Conservation (phyloP, 2,329 filamentous ascomycete genomes). For the Talaromyces sp. region DNA sequence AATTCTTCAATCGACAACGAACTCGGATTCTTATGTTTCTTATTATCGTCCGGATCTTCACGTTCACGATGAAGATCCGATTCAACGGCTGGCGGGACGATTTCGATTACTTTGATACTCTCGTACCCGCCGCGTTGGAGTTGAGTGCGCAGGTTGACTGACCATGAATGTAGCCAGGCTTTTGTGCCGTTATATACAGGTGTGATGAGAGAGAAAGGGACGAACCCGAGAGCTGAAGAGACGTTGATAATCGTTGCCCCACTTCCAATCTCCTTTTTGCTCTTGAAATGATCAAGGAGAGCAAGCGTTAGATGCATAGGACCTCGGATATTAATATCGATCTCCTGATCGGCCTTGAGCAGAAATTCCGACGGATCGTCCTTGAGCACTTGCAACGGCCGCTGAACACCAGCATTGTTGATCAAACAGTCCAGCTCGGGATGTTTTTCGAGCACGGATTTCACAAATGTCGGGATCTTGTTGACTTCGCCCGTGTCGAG, state of each 20-base stretch:
- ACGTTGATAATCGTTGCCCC: slow-evolving; percentile 1
- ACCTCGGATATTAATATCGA: slow-evolving; percentile 6
- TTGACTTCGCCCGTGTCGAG: not conserved
- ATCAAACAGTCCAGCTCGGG: slow-evolving; percentile 3
- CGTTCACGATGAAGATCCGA: slow-evolving; percentile 4
- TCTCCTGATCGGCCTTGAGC: not conserved
- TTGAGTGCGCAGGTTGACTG: slow-evolving; percentile 5
- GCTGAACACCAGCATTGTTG: slow-evolving; percentile 5
- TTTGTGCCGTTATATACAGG: slow-evolving; percentile 8
- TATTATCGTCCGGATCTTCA: slow-evolving; percentile 9
- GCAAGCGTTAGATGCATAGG: slow-evolving; percentile 5
- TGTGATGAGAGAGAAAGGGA: not conserved
- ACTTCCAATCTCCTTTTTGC: not conserved
- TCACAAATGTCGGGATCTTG: not conserved
- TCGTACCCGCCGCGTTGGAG: not conserved
- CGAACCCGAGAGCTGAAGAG: slow-evolving; percentile 5
- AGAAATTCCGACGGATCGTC: not conserved
- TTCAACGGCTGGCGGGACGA: not conserved
- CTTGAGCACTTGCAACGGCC: slow-evolving; percentile 4
- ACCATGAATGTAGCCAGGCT: slow-evolving; percentile 11
- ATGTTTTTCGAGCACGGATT: not conserved
- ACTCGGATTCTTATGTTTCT: slow-evolving; percentile 3
- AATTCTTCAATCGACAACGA: not conserved
- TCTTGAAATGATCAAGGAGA: not conserved
- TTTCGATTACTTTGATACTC: slow-evolving; percentile 4